A percentile compares a stretch with the other conserved stretches of the same genome.
phyloP scores from a whole-genome alignment of 2,329 filamentous ascomycete species.

The Microdochium paspali region DNA sequence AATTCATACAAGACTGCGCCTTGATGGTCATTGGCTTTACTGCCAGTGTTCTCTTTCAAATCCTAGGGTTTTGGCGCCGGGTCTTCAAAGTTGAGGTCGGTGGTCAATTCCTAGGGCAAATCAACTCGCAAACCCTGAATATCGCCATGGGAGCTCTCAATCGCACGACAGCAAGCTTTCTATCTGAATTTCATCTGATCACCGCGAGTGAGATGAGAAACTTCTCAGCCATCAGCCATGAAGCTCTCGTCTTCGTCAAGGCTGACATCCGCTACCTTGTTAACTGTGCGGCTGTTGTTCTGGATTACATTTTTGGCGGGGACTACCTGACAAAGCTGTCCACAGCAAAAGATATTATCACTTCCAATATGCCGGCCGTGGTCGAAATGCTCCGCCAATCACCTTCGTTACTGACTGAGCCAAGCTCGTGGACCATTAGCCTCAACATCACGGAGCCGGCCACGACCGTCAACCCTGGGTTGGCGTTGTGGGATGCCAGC shows the following conservation, averaged over 20 bases:
- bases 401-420: constrained; percentile 29
- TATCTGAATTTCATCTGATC: constrained; percentile 39
- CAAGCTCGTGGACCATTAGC: constrained; percentile 49
- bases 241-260: constrained; percentile 55
- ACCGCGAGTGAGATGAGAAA: constrained; percentile 57
- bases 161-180: constrained; percentile 39
- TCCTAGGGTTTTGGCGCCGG: constrained; percentile 26
- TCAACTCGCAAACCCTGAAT: constrained; percentile 1
- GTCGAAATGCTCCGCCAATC: constrained; percentile 19
- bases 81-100: constrained; percentile 20
- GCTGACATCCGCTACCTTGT: constrained; percentile 33
- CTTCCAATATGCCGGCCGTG: constrained; percentile 7
- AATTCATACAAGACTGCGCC: constrained; percentile 66
- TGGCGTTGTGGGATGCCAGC: constrained; percentile 58
- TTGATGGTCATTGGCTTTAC: constrained; percentile 54
- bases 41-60: constrained; percentile 31
- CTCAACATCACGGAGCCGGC: constrained; percentile 33
- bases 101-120: constrained; percentile 9
- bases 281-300: constrained; percentile 23
- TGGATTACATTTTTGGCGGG: constrained; percentile 35
- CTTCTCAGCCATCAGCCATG: constrained; percentile 69
- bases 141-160: constrained; percentile 15
- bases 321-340: constrained; percentile 24
- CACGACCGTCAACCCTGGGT: constrained; percentile 37
- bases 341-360: constrained; percentile 10